A percentile compares a stretch with the other conserved stretches of the same genome.
Conservation (phyloP, 2,329 filamentous ascomycete genomes). For the Blastomyces silverae region DNA sequence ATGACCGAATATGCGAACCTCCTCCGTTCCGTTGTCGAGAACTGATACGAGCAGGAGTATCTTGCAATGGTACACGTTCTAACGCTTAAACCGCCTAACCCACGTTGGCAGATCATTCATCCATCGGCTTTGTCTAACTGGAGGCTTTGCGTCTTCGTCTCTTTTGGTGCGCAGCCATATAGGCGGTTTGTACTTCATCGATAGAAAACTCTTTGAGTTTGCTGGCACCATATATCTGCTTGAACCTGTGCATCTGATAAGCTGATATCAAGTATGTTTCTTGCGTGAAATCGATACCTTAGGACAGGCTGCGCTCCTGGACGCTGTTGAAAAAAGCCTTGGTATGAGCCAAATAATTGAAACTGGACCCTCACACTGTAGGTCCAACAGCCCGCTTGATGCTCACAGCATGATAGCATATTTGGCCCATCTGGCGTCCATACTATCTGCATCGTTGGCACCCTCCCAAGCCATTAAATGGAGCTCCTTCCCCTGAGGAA, state of each 20-base stretch:
- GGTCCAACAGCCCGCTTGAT: too few species aligned
- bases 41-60: neutral
- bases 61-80: neutral
- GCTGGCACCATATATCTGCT: neutral
- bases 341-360: too few species aligned
- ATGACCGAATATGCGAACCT: conserved; percentile 1
- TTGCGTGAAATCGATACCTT: neutral
- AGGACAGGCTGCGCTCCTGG: too few species aligned
- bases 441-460: neutral
- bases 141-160: neutral
- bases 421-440: neutral
- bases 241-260: neutral
- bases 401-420: neutral
- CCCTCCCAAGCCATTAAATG: neutral
- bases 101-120: neutral
- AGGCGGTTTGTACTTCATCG: neutral
- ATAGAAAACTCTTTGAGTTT: neutral
- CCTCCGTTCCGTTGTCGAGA: neutral
- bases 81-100: neutral
- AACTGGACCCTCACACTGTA: too few species aligned
- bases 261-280: too few species aligned
- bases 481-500: too few species aligned
- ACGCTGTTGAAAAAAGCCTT: too few species aligned
- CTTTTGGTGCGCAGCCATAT: too few species aligned
- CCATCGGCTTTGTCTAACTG: neutral